Conservation (phyloP, 169 alveolate genomes). For the Plasmodium fragile region DNA sequence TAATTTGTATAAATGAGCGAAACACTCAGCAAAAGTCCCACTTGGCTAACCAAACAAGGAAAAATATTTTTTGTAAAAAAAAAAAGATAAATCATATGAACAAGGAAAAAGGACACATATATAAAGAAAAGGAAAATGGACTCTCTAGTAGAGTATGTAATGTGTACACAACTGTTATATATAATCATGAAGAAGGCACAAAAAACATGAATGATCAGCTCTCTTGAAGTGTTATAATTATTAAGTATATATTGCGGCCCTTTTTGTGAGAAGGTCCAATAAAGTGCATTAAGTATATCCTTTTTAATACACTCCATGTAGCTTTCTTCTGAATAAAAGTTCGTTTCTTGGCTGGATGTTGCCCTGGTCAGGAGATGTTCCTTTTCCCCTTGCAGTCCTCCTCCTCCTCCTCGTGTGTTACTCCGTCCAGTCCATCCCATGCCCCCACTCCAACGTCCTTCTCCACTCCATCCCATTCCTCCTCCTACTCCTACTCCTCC, state of each 20-base stretch:
- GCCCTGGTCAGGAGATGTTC: background rate
- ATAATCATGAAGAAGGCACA: background rate
- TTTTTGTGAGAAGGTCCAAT: slow-evolving; percentile 26
- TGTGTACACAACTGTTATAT: background rate
- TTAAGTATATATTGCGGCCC: slow-evolving; percentile 27
- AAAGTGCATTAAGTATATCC: slow-evolving; percentile 11
- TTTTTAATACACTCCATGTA: background rate
- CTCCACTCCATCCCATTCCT: background rate
- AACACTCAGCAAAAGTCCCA: background rate
- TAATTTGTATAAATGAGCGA: slow-evolving; percentile 16
- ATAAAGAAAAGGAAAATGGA: background rate
- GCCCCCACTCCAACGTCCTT: background rate
- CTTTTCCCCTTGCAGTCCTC: background rate
- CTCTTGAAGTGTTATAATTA: slow-evolving; percentile 18
- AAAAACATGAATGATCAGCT: slow-evolving; percentile 6
- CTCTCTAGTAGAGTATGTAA: background rate
- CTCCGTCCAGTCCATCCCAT: background rate
- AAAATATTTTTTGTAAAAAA: slow-evolving; percentile 9
- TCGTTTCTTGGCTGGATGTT: background rate
- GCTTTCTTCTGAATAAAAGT: background rate
- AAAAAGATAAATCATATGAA: slow-evolving; percentile 10
- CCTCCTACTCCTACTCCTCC: background rate
- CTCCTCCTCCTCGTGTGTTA: background rate
- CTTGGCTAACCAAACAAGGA: slow-evolving; percentile 8
- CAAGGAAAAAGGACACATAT: background rate